Percentiles rank a stretch among this genome's conserved stretches.
Evolutionary conservation across 768 basidiomycete genomes (phyloP).

Genomic region (Leucogyrophana mollusca): DNA sequence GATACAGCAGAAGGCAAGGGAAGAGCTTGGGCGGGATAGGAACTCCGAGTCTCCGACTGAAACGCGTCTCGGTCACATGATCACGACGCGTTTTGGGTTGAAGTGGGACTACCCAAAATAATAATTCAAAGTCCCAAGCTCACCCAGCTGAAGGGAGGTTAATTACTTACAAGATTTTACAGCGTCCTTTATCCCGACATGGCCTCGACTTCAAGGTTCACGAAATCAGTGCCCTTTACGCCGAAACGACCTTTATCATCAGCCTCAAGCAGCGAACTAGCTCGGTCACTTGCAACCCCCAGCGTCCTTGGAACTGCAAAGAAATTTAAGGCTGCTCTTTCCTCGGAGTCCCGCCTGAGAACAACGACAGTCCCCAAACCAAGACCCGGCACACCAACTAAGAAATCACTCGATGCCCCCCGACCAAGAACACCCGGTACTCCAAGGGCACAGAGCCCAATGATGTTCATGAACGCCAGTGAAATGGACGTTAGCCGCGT

Average conservation of each 20-base stretch:
- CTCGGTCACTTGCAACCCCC: constrained; percentile 36
- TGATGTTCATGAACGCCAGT: constrained; percentile 45
- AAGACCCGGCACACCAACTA: constrained; percentile 56
- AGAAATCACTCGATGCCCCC: constrained; percentile 32
- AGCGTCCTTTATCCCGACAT: too few relatives aligned
- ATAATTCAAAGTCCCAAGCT: too few relatives aligned
- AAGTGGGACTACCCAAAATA: constrained; percentile 1
- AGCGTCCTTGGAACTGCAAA: constrained; percentile 46
- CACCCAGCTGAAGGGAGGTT: too few relatives aligned
- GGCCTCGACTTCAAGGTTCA: constrained; percentile 33
- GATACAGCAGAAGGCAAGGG: too few relatives aligned
- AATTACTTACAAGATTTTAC: too few relatives aligned
- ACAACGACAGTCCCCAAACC: constrained; percentile 35
- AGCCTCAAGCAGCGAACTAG: constrained; percentile 30
- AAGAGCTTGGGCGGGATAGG: too few relatives aligned
- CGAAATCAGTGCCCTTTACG: constrained; percentile 48
- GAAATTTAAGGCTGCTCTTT: constrained; percentile 68
- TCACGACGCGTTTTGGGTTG: constrained; percentile 20
- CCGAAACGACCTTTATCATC: constrained; percentile 51
- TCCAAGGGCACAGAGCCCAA: constrained; percentile 51
- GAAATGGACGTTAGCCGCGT: constrained; percentile 77
- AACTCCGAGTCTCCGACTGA: too few relatives aligned
- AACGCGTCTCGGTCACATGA: constrained; percentile 19
- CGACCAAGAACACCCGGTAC: constrained; percentile 56
- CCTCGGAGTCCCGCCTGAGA: constrained; percentile 38